Base-by-base conservation (phyloP, 352 stramenopile species). In the Phytophthora meadii region DNA sequence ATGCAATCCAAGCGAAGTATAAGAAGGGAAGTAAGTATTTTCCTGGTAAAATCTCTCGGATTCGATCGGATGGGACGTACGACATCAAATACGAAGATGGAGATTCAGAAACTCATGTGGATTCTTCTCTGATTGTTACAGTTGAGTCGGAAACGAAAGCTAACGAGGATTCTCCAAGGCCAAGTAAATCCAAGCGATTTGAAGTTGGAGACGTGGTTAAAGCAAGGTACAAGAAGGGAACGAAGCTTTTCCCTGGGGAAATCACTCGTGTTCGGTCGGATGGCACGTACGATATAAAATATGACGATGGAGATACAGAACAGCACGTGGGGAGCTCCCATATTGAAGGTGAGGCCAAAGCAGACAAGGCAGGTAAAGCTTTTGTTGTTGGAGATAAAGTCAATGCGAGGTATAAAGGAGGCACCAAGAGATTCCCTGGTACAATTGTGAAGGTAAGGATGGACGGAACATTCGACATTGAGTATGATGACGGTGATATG, bases 201-300 rank as follows among this genome's bases (percentile, higher is more conserved):
- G 67, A 61, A 9, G 64, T 77, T 27, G 72, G 68, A 0, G 65
- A 75, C 9, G 39, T 41, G 3, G 41, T 81, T 17, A 78, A 79
- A 30, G 74, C 74, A 1, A 54, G 64, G 4, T 91, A 83, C 56
- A 84, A 83, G 44, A 72, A 74, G 30, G 72, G 74, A 28, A 39
- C 57, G 4, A 77, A 79, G 27, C 63, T 73, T 1, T 94, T 79
- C 40, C 11, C 47, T 19, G 84, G 82, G 24, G 75, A 75, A 65
- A 87, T 95, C n/a, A 61, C 47, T 3, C 55, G 72, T 5, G 74
- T 76, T 2, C 59, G 75, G 47, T 63, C 47, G 1, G 81, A 95
- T 48, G 79, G 75, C 8, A 93, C 83, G 3, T 94, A 82, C 47
- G 87, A 94, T 47, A 61, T 96, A 50, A 51, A 70, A 14, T 93